Evolutionary conservation across 495 filamentous ascomycete species (phyloP).

Genomic region (Trichoderma orchidacearum): DNA sequence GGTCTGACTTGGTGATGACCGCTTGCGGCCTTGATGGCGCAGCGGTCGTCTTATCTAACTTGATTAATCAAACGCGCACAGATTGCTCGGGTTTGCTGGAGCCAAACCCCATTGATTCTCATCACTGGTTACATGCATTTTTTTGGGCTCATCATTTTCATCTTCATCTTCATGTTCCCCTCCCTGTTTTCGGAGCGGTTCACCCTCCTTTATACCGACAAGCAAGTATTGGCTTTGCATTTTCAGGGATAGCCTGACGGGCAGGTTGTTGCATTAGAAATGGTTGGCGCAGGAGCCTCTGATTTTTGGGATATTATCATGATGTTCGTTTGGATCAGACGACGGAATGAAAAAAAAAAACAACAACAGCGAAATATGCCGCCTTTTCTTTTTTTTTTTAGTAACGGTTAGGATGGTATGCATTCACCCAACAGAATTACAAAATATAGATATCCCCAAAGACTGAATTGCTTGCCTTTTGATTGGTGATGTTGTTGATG

Average conservation of each 20-base stretch:
- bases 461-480: too few species aligned
- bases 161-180: not conserved
- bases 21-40: not conserved
- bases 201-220: not conserved
- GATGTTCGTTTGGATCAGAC: not conserved
- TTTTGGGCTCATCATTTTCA: not conserved
- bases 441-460: not conserved
- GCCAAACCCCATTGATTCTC: not conserved
- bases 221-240: not conserved
- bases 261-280: not conserved
- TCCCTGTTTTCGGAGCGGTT: not conserved
- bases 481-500: too few species aligned
- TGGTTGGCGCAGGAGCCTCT: not conserved
- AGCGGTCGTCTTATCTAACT: too few species aligned
- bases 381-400: too few species aligned
- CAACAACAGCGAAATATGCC: not conserved
- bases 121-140: not conserved
- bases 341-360: not conserved
- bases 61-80: too few species aligned
- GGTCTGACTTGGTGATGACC: not conserved
- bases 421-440: not conserved
- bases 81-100: too few species aligned
- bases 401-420: not conserved
- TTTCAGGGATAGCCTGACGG: not conserved
- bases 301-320: not conserved